Base-by-base conservation (phyloP, 257 asterid genomes). In the Plantago elongata region DNA sequence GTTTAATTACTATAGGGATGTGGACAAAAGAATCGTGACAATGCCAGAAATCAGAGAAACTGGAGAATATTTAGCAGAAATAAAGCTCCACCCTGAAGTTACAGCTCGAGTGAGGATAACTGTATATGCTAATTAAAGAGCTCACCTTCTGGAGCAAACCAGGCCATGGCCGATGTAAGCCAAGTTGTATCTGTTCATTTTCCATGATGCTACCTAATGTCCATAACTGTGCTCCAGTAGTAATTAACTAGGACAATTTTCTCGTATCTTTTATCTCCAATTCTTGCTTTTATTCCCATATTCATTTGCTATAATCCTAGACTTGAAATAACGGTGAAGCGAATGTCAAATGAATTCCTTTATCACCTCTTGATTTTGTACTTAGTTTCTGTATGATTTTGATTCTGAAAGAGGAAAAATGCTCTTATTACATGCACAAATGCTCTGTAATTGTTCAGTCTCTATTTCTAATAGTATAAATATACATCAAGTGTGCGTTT, bases 31-130 rank as follows among this genome's bases (percentile, higher is more conserved):
- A 74, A 69, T 83, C 11, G 88, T 93, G 37, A 73, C 84, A 57
- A 80, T 93, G 73, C 99, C 97, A 11, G 99, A 93, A 79, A 93
- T 93, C 65, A 80, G 99, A 68, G 99, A 93, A 83, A 87, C 91
- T 11, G 99, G 97, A 69, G 99, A 84, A 72, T 89, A 92, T 61
- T 15, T 78, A 46, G 97, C 97, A 59, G 96, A 93, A 82, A 70
- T 86, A 69, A 83, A 83, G 86, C 88, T 85, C 65, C 94, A 85
- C 69, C 88, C 90, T 3, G 99, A 93, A 0, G 97, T 93, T 71
- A 74, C 89, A 37, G 96, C 99, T 68, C 86, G 71, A 61, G 79
- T 89, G 47, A 80, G 85, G 83, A 15, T 93, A 73, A 87, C 54
- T 7, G 96, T 93, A 46, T 87, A 14, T 64, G 86, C 88, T 63